Percentiles rank a stretch among this genome's conserved stretches.
Evolutionary conservation across 768 basidiomycete species (phyloP).

Genomic region (Floccularia luteovirens): DNA sequence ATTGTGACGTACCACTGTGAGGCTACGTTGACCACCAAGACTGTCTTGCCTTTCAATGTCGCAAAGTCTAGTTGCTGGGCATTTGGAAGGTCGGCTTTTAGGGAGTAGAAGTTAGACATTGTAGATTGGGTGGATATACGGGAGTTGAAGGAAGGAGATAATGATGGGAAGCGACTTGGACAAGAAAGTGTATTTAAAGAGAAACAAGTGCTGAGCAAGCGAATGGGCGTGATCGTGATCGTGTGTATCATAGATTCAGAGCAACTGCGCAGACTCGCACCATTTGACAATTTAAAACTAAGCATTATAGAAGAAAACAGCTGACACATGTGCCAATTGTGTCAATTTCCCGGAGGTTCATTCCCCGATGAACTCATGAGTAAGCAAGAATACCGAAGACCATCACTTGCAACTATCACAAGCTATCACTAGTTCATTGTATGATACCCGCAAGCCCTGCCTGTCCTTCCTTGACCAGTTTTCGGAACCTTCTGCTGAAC

Average conservation of each 20-base stretch:
- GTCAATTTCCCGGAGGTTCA: too few relatives aligned
- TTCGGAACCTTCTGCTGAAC: conserved; percentile 35
- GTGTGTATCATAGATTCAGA: conserved; percentile 9
- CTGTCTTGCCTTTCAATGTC: conserved; percentile 68
- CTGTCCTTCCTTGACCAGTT: conserved; percentile 39
- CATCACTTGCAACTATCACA: too few relatives aligned
- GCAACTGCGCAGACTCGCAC: conserved; percentile 1
- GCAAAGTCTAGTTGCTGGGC: conserved; percentile 53
- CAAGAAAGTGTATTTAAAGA: conserved; percentile 12
- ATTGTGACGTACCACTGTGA: conserved; percentile 65
- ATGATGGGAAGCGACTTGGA: conserved; percentile 4
- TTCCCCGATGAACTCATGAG: too few relatives aligned
- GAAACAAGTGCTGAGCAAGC: conserved; percentile 22
- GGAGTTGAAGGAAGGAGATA: conserved; percentile 1
- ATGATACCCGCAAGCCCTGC: conserved; percentile 4
- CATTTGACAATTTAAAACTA: too few relatives aligned
- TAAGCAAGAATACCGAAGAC: too few relatives aligned
- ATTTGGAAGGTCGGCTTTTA: conserved; percentile 58
- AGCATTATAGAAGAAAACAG: too few relatives aligned
- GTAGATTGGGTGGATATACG: conserved; percentile 7
- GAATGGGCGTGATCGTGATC: conserved; percentile 15
- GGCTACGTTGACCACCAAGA: conserved; percentile 73
- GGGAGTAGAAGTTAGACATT: conserved; percentile 47
- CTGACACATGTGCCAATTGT: too few relatives aligned
- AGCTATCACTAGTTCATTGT: background rate